phyloP scores from a whole-genome alignment of 768 basidiomycete genomes.

The Macrocybe gigantea region DNA sequence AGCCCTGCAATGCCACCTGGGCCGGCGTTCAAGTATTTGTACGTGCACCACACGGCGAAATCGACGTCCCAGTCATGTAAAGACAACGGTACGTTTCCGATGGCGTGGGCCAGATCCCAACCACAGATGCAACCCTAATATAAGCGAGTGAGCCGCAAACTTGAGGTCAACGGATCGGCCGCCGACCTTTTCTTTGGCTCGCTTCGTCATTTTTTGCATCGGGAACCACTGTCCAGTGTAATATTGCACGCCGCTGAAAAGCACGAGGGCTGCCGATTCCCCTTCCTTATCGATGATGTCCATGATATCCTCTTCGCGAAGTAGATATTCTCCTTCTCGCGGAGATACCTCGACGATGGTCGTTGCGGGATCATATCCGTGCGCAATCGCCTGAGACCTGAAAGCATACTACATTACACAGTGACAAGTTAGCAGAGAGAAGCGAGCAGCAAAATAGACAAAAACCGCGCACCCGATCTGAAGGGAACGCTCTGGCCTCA shows the following conservation, averaged over 20 bases:
- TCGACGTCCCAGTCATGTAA: constrained; percentile 94
- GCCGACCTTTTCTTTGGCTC: constrained; percentile 74
- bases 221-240: constrained; percentile 97
- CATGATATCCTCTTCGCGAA: constrained; percentile 89
- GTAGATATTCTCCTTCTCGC: constrained; percentile 74
- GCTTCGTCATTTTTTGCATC: constrained; percentile 76
- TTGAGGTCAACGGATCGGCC: constrained; percentile 6
- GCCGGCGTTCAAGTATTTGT: constrained; percentile 96
- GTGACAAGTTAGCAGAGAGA: constrained; percentile 8
- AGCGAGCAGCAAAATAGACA: constrained; percentile 9
- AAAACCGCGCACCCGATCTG: constrained; percentile 70
- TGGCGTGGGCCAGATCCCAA: constrained; percentile 95
- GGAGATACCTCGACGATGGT: constrained; percentile 78
- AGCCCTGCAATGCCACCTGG: constrained; percentile 97
- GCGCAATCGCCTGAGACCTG: constrained; percentile 80
- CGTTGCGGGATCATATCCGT: constrained; percentile 67
- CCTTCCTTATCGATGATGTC: constrained; percentile 68
- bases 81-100: constrained; percentile 85
- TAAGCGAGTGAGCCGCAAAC: constrained; percentile 4
- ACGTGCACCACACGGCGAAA: constrained; percentile 98
- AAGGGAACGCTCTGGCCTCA: constrained; percentile 92
- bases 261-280: constrained; percentile 76
- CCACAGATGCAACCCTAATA: constrained; percentile 87
- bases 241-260: constrained; percentile 93
- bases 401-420: constrained; percentile 76